Evolutionary conservation across 139 green algal genomes (phyloP), one percentile per base, ranked within the genome.

Genomic region (Haematococcus lacustris): DNA sequence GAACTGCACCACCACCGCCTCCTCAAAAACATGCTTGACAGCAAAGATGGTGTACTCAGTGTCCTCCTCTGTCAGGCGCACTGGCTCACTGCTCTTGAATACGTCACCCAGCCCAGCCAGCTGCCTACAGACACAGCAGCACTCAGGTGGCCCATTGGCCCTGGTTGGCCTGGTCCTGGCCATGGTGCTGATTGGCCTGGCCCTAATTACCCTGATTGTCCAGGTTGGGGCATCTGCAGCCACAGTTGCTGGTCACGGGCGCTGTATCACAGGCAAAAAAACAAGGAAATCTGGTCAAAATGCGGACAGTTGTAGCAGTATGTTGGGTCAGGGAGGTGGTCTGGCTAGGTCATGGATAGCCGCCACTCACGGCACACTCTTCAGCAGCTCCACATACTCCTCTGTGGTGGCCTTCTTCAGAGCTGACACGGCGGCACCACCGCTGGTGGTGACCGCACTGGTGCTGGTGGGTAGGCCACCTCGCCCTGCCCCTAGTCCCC

Each of bases 1-100:
- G 83, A 98, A 99, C 86, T 98, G 93, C 41, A 99, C 80, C 38
- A 99, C 90, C 0, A 97, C 30, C 71, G 93, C 85, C 6, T 68
- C 70, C 23, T 85, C 83, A 71, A 94, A 97, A 6, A 98, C 73
- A 81, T 99, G 95, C 87, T 97, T 97, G 25, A 97, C 77, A 41
- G 78, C 88, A 62, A 85, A 86, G 32, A 99, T 82, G 51, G 71
- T 88, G 86, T 97, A 96, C 86, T 96, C 92, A 0, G 91, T 97
- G 81, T 94, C 92, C 81, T 97, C 91, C 87, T 97, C 92, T 3
- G 92, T 97, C 26, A 97, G 86, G 60, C 85, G 79, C 51, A 89
- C 76, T 1, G 91, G 83, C 47, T 80, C 71, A 70, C 79, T 92
- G 43, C 78, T 92, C 86, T 97, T 96, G 82, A 97, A 98, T n/a